Conservation (phyloP, 768 basidiomycete genomes). For the Pholiota microspora region DNA sequence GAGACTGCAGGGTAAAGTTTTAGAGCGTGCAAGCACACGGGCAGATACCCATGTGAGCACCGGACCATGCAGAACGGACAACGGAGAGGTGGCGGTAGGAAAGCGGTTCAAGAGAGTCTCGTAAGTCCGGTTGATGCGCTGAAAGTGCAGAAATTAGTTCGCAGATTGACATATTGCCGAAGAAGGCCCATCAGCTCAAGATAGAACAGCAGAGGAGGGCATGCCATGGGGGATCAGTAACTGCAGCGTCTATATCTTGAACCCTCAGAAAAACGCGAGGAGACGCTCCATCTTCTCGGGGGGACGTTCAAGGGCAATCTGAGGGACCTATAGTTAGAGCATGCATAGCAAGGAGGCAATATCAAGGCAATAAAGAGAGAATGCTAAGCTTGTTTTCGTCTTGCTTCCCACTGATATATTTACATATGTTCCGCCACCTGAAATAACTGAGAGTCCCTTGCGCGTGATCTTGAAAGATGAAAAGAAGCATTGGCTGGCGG, state of each 20-base stretch:
- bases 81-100: neutral
- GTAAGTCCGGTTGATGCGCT: neutral
- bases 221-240: neutral
- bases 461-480: neutral
- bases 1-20: neutral
- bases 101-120: neutral
- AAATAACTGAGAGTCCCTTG: neutral
- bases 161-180: neutral
- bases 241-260: neutral
- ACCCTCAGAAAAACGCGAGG: neutral
- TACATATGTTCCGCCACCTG: neutral
- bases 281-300: neutral
- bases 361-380: neutral
- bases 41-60: neutral
- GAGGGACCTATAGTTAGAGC: neutral
- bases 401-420: neutral
- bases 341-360: neutral
- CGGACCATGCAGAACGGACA: neutral
- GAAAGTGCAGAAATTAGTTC: neutral
- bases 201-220: neutral
- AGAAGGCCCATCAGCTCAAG: neutral
- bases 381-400: neutral
- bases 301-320: no score
- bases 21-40: neutral
- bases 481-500: no score